Conservation (phyloP, 2,329 filamentous ascomycete species). For the Truncatella angustata region DNA sequence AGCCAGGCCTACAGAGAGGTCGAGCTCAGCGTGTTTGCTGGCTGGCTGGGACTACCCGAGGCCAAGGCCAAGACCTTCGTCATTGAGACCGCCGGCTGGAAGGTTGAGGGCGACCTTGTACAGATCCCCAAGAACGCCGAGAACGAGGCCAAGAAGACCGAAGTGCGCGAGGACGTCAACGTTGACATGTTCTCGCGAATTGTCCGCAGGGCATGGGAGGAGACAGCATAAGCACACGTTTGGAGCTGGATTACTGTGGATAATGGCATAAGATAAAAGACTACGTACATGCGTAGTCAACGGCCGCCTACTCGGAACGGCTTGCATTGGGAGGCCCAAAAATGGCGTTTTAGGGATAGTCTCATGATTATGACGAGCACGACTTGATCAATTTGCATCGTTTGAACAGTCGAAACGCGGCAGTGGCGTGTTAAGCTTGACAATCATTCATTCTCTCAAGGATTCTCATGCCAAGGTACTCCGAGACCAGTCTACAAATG, state of each 20-base stretch:
- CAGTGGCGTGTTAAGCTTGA: too few species aligned
- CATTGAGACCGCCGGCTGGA: conserved; percentile 83
- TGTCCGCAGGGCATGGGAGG: conserved; percentile 82
- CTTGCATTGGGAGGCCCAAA: conserved; percentile 7
- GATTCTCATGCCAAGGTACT: too few species aligned
- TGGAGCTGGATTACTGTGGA: not conserved
- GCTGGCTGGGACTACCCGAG: conserved; percentile 71
- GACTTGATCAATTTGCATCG: not conserved
- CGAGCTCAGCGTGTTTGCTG: conserved; percentile 64
- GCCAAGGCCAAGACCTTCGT: conserved; percentile 75
- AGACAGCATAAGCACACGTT: conserved; percentile 54
- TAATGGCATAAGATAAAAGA: not conserved
- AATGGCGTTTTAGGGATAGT: conserved; percentile 4
- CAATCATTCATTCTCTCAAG: too few species aligned
- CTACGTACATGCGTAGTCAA: conserved; percentile 4
- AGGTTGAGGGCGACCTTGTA: conserved; percentile 66
- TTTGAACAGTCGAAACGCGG: too few species aligned
- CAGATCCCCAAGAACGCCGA: conserved; percentile 89
- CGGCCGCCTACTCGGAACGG: not conserved
- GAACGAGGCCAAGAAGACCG: conserved; percentile 93
- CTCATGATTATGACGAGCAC: conserved; percentile 1
- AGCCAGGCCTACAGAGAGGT: conserved; percentile 78
- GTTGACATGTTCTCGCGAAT: conserved; percentile 82
- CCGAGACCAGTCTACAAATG: too few species aligned
- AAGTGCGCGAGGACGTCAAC: conserved; percentile 93